These are phyloP conservation scores for Leishmania mexicana DNA, from an alignment of 208 protist species.

Conservation along the genomic window DNA sequence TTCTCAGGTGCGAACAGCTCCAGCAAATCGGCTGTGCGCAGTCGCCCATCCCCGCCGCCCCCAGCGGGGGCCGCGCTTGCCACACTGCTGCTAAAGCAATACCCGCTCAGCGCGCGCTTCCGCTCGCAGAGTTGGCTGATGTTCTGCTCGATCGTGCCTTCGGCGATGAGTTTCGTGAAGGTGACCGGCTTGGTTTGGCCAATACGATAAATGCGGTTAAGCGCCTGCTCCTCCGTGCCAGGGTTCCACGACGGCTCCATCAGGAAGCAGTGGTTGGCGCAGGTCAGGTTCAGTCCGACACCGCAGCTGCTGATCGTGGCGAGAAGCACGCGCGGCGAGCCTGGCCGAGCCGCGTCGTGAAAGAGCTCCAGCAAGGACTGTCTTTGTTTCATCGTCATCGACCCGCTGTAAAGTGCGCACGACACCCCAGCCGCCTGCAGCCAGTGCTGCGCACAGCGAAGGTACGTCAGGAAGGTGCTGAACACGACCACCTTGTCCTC, in stretches of 20 bases:
- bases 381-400: conserved; percentile 46
- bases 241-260: conserved; percentile 94
- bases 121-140: conserved; percentile 92
- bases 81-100: conserved; percentile 43
- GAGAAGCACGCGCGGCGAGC: conserved; percentile 70
- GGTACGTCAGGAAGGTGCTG: conserved; percentile 93
- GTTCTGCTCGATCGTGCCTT: conserved; percentile 96
- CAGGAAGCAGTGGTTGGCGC: conserved; percentile 92
- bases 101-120: conserved; percentile 85
- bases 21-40: conserved; percentile 57
- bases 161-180: conserved; percentile 94
- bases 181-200: conserved; percentile 93
- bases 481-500: conserved; percentile 94
- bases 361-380: conserved; percentile 68
- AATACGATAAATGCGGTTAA: conserved; percentile 92
- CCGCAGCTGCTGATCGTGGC: conserved; percentile 90
- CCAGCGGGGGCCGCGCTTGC: not conserved
- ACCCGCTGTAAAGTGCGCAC: conserved; percentile 54
- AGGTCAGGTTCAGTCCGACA: conserved; percentile 94
- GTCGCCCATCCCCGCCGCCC: conserved; percentile 25
- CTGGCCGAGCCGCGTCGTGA: conserved; percentile 5
- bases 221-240: conserved; percentile 86
- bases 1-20: conserved; percentile 48
- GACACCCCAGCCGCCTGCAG: conserved; percentile 49
- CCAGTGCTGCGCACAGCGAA: conserved; percentile 83